phyloP scores from a whole-genome alignment of 2,329 filamentous ascomycete species.

The Phialophora macrospora region DNA sequence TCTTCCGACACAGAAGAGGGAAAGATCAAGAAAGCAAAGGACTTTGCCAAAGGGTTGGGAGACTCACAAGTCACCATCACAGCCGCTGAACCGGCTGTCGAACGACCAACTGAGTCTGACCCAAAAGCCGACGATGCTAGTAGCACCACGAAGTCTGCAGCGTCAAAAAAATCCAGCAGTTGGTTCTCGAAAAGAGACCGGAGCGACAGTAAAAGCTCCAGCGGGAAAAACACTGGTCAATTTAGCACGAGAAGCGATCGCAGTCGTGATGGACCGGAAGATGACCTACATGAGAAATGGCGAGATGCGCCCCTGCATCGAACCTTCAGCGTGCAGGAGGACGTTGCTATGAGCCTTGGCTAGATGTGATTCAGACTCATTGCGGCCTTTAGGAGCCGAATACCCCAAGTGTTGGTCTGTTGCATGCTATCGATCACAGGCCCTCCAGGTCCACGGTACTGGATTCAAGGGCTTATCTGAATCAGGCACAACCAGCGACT shows the following conservation, averaged over 20 bases:
- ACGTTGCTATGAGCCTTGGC: constrained; percentile 35
- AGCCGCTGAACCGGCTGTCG: constrained; percentile 5
- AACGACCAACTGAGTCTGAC: constrained; percentile 7
- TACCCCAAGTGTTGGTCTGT: background rate
- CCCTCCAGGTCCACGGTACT: background rate
- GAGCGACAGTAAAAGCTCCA: constrained; percentile 35
- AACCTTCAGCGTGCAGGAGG: constrained; percentile 33
- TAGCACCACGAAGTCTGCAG: constrained; percentile 20
- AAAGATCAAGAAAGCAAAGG: constrained; percentile 33
- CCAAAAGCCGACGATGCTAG: constrained; percentile 26
- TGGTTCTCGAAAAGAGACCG: constrained; percentile 36
- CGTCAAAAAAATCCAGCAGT: constrained; percentile 27
- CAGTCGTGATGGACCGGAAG: constrained; percentile 36
- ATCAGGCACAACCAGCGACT: background rate
- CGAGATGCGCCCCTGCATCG: constrained; percentile 26
- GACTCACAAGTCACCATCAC: constrained; percentile 18
- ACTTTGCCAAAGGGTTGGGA: constrained; percentile 30
- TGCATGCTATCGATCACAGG: background rate
- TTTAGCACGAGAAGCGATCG: constrained; percentile 31
- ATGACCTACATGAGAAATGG: constrained; percentile 37
- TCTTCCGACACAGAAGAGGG: constrained; percentile 33
- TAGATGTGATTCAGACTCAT: constrained; percentile 5
- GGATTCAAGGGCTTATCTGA: background rate
- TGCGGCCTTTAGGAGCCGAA: background rate
- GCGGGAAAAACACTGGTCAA: constrained; percentile 35